Percentiles rank a stretch among this genome's conserved stretches.
phyloP scores from a whole-genome alignment of 371 early-diverging fungal species.

The Mucor irregularis region DNA sequence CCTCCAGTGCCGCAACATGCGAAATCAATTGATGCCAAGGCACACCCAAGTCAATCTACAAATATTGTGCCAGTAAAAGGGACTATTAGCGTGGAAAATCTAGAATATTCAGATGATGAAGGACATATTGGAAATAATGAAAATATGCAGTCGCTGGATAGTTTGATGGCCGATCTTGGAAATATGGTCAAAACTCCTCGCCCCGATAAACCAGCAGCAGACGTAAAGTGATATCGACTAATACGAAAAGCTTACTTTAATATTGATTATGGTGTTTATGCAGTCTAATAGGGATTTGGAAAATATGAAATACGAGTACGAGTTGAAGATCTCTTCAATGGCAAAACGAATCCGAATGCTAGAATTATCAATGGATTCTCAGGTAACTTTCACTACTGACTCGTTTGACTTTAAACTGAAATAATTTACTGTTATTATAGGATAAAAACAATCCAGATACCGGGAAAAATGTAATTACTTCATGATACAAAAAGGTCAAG shows the following conservation, averaged over 20 bases:
- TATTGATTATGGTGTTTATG: no score
- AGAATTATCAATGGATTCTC: constrained; percentile 36
- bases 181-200: constrained; percentile 57
- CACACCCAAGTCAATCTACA: constrained; percentile 45
- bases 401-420: neutral
- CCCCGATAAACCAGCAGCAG: neutral
- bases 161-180: constrained; percentile 84
- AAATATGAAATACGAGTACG: constrained; percentile 55
- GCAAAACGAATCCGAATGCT: constrained; percentile 47
- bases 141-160: constrained; percentile 49
- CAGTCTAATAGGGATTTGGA: neutral
- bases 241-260: neutral
- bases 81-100: constrained; percentile 43
- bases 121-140: constrained; percentile 2
- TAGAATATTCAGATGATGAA: constrained; percentile 30
- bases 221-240: neutral
- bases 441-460: no score
- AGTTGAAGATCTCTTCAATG: constrained; percentile 52
- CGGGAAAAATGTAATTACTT: neutral
- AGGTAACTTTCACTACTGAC: neutral
- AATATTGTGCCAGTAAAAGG: constrained; percentile 54
- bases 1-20: constrained; percentile 36
- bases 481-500: no score
- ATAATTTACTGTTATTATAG: no score
- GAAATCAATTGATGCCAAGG: constrained; percentile 16